Evolutionary conservation across 352 stramenopile genomes (phyloP).

Genomic region (Globisporangium radiosum): DNA sequence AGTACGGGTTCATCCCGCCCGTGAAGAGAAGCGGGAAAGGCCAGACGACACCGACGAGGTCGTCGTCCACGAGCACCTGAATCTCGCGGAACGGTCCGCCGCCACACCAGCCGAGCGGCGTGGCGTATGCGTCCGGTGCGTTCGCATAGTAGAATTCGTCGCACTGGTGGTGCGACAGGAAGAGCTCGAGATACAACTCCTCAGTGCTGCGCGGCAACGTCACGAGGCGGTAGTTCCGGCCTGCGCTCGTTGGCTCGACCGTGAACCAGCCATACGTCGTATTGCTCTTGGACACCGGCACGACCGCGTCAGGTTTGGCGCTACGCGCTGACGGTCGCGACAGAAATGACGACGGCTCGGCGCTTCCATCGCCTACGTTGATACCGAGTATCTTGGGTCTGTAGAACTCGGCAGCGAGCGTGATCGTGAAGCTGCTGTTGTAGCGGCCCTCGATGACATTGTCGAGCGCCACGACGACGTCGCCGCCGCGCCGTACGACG

Average conservation of each 20-base stretch:
- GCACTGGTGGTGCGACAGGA: slow-evolving; percentile 66
- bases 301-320: slow-evolving; percentile 28
- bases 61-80: slow-evolving; percentile 56
- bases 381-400: slow-evolving; percentile 14
- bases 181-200: slow-evolving; percentile 61
- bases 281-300: slow-evolving; percentile 36
- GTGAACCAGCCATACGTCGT: slow-evolving; percentile 61
- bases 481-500: slow-evolving; percentile 36
- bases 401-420: slow-evolving; percentile 54
- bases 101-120: slow-evolving; percentile 22
- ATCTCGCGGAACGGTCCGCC: slow-evolving; percentile 61
- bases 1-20: slow-evolving; percentile 61
- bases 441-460: slow-evolving; percentile 57
- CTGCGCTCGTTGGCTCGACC: slow-evolving; percentile 35
- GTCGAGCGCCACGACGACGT: slow-evolving; percentile 53
- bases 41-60: slow-evolving; percentile 59
- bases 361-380: not conserved
- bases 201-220: slow-evolving; percentile 50
- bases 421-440: slow-evolving; percentile 60
- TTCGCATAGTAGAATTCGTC: slow-evolving; percentile 79
- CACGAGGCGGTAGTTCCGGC: slow-evolving; percentile 35
- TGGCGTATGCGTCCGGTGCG: slow-evolving; percentile 27
- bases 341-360: slow-evolving; percentile 3
- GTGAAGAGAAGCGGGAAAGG: slow-evolving; percentile 77
- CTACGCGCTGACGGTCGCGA: not conserved